Conservation (phyloP, 129 eudicot species). For the Pittosporum tobira region DNA sequence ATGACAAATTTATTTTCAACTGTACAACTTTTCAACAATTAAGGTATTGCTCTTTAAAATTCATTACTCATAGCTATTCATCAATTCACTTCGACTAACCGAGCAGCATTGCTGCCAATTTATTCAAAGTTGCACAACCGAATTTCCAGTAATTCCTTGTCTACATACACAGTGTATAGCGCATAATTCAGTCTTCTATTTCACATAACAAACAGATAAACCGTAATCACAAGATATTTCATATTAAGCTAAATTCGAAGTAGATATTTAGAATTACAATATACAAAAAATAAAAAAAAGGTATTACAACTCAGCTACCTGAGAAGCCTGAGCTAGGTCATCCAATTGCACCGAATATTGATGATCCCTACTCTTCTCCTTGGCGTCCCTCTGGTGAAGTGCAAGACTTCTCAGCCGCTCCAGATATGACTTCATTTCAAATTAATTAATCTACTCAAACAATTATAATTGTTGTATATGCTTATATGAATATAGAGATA, state of each 20-base stretch:
- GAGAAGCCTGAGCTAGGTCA: constrained; percentile 63
- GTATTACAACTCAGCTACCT: constrained; percentile 36
- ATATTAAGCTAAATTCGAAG: constrained; percentile 4
- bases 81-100: not conserved
- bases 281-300: not conserved
- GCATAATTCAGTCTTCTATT: not conserved
- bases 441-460: not conserved
- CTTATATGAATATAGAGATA: not conserved
- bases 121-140: not conserved
- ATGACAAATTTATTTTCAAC: too few relatives aligned
- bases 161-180: not conserved
- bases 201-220: not conserved
- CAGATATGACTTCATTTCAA: constrained; percentile 60
- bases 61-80: not conserved
- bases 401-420: constrained; percentile 61
- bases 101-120: constrained; percentile 1
- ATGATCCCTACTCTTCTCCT: constrained; percentile 43
- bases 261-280: constrained; percentile 3
- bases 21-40: too few relatives aligned
- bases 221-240: constrained; percentile 14
- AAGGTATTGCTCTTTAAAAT: not conserved
- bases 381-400: constrained; percentile 39
- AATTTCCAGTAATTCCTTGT: not conserved
- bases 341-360: constrained; percentile 39
- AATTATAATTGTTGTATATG: not conserved